Evolutionary conservation across 176 grass and related monocot genomes (phyloP), one percentile per base, ranked within the genome.

Genomic region (Cenchrus purpureus): DNA sequence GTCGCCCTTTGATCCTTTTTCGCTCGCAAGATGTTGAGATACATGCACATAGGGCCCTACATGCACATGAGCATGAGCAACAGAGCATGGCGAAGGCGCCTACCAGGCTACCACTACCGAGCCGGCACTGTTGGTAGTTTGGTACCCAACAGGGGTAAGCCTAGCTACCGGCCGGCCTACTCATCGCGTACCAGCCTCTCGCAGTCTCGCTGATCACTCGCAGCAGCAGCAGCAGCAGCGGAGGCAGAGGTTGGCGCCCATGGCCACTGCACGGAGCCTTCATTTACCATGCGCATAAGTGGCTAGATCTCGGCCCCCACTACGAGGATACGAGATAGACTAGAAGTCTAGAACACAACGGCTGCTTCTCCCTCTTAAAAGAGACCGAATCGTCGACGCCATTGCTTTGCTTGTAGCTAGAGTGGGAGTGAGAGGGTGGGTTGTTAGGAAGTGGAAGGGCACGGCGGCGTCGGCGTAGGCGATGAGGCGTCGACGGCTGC

Each of bases 401-500:
- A 22, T 59, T 22, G 48, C 22, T 13, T 68, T 31, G 61, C 61
- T 32, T 29, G 15, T 6, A 28, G 25, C 13, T 60, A 2, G 57
- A 10, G 46, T 15, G 44, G 20, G 46, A 31, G 29, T 3, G 62
- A 10, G 51, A 71, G 74, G 1, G 19, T 46, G 45, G 8, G 7
- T 46, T 20, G n/a, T 1, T 61, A 28, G 59, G 0, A 37, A 59
- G 10, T 9, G 6, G 6, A 51, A 16, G 7, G 34, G n/a, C 15
- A 25, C 31, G 17, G 59, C 13, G 61, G 65, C 25, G 25, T 25
- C 43, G 4, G 43, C 3, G 43, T 44, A 6, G 6, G 43, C 67
- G 25, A 83, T 90, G 89, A 87, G 80, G 80, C 63, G 80, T 74
- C 63, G 80, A 74, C 63, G 80, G 89, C 84, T 83, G 40, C 52